Evolutionary conservation across 1,284 basidiomycete species (phyloP).

Genomic region (Apiotrichum sp.): DNA sequence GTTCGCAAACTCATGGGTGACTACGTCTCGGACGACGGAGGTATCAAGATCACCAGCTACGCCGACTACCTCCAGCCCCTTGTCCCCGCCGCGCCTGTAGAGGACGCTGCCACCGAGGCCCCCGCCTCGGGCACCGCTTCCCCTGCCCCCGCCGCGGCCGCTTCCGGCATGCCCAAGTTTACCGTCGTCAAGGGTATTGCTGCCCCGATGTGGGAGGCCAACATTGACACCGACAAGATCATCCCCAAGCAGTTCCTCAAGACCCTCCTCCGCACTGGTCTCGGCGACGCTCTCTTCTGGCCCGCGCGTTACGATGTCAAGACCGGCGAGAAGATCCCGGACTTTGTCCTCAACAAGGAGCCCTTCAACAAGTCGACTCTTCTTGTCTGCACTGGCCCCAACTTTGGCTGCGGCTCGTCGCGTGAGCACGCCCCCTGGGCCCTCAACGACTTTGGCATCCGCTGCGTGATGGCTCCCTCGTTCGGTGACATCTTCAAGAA

Average conservation of each 20-base stretch:
- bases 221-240: slow-evolving; percentile 96
- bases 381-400: slow-evolving; percentile 79
- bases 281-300: slow-evolving; percentile 83
- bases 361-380: slow-evolving; percentile 77
- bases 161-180: slow-evolving; percentile 64
- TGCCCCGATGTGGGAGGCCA: slow-evolving; percentile 83
- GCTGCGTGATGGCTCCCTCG: slow-evolving; percentile 84
- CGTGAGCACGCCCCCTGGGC: slow-evolving; percentile 96
- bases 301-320: slow-evolving; percentile 72
- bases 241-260: slow-evolving; percentile 96
- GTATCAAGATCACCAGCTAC: slow-evolving; percentile 63
- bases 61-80: slow-evolving; percentile 72
- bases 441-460: slow-evolving; percentile 91
- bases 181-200: slow-evolving; percentile 73
- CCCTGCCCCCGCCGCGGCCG: slow-evolving; percentile 49
- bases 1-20: slow-evolving; percentile 71
- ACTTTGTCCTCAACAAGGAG: slow-evolving; percentile 82
- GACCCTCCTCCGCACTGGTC: slow-evolving; percentile 85
- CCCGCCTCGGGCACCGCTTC: slow-evolving; percentile 51
- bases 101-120: slow-evolving; percentile 47
- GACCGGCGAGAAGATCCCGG: slow-evolving; percentile 67
- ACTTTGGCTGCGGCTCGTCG: slow-evolving; percentile 92
- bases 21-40: slow-evolving; percentile 46
- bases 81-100: slow-evolving; percentile 52
- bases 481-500: slow-evolving; percentile 86